Evolutionary conservation across 164 flowering plant genomes (phyloP), one percentile per base, ranked within the genome.

Genomic region (Protea cynaroides): DNA sequence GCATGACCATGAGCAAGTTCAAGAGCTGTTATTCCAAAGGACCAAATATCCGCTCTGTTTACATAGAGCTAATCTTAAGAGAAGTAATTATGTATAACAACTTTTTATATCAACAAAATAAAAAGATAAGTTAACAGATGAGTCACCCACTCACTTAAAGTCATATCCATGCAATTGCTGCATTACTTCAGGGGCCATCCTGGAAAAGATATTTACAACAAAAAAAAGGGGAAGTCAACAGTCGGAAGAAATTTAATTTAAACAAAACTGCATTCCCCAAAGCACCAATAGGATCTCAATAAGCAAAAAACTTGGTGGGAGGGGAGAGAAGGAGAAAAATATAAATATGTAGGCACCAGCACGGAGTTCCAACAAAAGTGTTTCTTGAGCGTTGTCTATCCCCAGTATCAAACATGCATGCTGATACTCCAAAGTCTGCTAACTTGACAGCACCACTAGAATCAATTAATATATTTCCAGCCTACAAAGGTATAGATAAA

Each of bases 121-220:
- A 21, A 40, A 40, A 21, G 25, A 29, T 29, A 3, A n/a, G 25
- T 7, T 51, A 2, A 2, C 25, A 56, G 47, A 29, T 13, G 3
- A 65, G 57, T 46, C 46, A 65, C 8, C 65, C 64, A 78, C 94
- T 83, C 79, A 95, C 97, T 92, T 95, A 44, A 89, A 95, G 77
- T 95, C 96, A 74, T 95, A 95, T 73, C 99, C 97, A 81, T 86
- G 90, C 68, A 86, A 68, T 71, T 88, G 99, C 76, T 92, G 96
- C 97, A 95, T 89, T 63, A 95, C 97, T 80, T 95, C 99, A 65
- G 99, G 99, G 47, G 97, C 99, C 97, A 95, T 95, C 99, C 99
- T 95, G 71, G 2, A 40, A 68, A 49, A 67, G 52, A 62, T 36
- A 51, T 1, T 11, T 22, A 23, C 17, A 37, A 57, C 52, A 8